Evolutionary conservation across 2,329 filamentous ascomycete species (phyloP), one percentile per base, ranked within the genome.

Genomic region (Xylaria sp.): DNA sequence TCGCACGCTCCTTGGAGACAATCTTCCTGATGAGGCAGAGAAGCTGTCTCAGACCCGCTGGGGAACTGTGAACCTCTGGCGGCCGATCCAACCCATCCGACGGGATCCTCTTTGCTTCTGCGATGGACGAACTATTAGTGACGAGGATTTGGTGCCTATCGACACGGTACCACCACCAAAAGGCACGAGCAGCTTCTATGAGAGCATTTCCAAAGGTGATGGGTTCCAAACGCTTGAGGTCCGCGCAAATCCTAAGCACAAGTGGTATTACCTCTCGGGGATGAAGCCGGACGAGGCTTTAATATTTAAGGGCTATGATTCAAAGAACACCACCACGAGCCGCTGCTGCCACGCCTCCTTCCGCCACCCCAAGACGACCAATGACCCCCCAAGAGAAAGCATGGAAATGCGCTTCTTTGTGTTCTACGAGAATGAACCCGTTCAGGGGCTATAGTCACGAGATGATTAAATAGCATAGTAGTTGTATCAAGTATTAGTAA

Each of bases 331-430:
- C 15, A 61, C 63, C 4, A 2, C 49, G 22, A 67, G 60, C 44
- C 67, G 67, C 39, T 69, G 67, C 33, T 69, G 67, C n/a, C 67
- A 69, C 31, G 49, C 67, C 31, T 63, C 67, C 3, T 69, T 69
- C 20, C 22, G 15, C 17, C 56, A 15, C 10, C 39, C 67, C 0
- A 7, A 50, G 11, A 54, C 39, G 2, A 29, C 33, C 9, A 33
- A 63, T 15, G 36, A 47, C 1, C 42, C 58, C n/a, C 67, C 67
- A 1, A 63, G 67, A 39, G 62, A 69, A 45, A 69, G 67, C 25
- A 69, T 69, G 64, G 67, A 69, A 31, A 60, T 69, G 64, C 67
- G 67, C 27, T 67, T 69, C 57, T 69, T 69, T 36, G 64, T 68
- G 4, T 68, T 68, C 25, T 68, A 68, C 13, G 66, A 68, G 50